These are phyloP conservation scores for Ligustrum vulgare DNA, from an alignment of 257 asterid species.

Conservation along the genomic window DNA sequence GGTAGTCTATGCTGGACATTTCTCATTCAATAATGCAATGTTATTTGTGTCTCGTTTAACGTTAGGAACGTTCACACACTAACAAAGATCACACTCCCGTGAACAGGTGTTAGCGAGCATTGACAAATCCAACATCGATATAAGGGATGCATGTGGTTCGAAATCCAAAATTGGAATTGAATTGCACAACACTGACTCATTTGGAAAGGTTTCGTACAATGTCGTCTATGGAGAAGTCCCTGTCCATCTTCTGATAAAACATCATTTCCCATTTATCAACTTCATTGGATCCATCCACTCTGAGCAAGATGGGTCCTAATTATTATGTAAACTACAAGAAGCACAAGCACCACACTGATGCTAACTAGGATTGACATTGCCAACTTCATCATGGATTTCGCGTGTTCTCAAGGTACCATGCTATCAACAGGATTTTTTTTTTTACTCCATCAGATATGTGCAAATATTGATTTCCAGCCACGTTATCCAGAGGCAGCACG, in stretches of 20 bases:
- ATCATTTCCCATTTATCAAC: slow-evolving; percentile 75
- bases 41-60: too few relatives aligned
- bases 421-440: slow-evolving; percentile 56
- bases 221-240: slow-evolving; percentile 73
- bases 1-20: too few relatives aligned
- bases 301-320: slow-evolving; percentile 47
- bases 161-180: too few relatives aligned
- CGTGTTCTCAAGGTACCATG: slow-evolving; percentile 34
- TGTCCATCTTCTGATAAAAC: slow-evolving; percentile 78
- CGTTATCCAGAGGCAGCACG: slow-evolving; percentile 59
- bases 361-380: slow-evolving; percentile 90
- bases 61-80: too few relatives aligned
- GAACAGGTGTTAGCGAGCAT: too few relatives aligned
- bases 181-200: too few relatives aligned
- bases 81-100: too few relatives aligned
- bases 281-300: slow-evolving; percentile 34
- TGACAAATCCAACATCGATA: too few relatives aligned
- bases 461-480: slow-evolving; percentile 67
- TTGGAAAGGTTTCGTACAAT: slow-evolving; percentile 63
- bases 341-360: slow-evolving; percentile 66
- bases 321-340: slow-evolving; percentile 61
- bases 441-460: slow-evolving; percentile 53
- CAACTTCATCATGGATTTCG: slow-evolving; percentile 61
- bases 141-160: too few relatives aligned
- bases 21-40: too few relatives aligned